Base-by-base conservation (phyloP, 2,329 filamentous ascomycete species). In the Exophiala dermatitidis region DNA sequence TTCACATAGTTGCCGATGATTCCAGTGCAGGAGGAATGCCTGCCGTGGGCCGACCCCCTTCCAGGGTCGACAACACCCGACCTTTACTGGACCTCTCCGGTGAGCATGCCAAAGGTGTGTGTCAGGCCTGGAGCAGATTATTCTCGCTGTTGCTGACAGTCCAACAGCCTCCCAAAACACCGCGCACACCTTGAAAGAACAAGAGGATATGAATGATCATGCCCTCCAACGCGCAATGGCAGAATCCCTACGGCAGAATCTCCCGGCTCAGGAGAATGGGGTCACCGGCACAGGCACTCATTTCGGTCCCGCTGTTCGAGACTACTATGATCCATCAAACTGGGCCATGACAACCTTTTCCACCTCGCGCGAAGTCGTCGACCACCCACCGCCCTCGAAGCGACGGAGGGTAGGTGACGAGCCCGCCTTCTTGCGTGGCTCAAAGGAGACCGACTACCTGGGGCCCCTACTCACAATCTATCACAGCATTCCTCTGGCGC, bases 401-500 rank as follows among this genome's bases (percentile, higher is more conserved):
- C 71, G 77, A 49, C 74, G 71, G 62, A 73, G 76, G 54, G 65
- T 70, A 19, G 62, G 69, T 3, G 72, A 69, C 33, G 72, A 79
- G 57, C 82, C 81, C 9, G 74, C 74, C 10, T 79, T 84, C 53
- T 67, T 84, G 48, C 81, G 81, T 53, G 79, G 78, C 10, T 69
- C 77, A 2, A 71, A 75, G 8, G 71, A 74, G 41, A 72, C 70
- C 40, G 72, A 78, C 53, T 79, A 80, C 61, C 68, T 83, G n/a
- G 75, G 78, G 30, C 76, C 76, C 3, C 68, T 83, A 19, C 62
- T 85, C 41, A 82, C 80, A 3, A 82, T 85, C 53, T 71, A 82
- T n/a, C 79, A 82, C 62, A 73, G 76, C 19, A 82, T 84, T 51
- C 80, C 81, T 2, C 67, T 78, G 31, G 77, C 76, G 19, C 73